phyloP scores from a whole-genome alignment of 371 early-diverging fungal genomes.

The Saksenaea vasiformis region DNA sequence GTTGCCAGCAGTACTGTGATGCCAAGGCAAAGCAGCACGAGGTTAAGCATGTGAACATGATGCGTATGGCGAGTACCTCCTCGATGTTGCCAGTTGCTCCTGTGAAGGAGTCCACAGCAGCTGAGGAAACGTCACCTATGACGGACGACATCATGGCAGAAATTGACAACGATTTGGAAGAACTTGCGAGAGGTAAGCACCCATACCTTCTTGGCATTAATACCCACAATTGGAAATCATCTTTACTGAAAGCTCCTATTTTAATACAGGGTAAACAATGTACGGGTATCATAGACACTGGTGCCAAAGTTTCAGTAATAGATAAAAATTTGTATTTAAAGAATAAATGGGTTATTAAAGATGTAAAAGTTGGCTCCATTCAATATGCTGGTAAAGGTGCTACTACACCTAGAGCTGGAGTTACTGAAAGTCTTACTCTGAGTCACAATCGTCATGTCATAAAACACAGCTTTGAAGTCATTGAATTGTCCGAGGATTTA shows the following conservation, averaged over 20 bases:
- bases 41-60: too few species aligned
- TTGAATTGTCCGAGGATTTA: background rate
- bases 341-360: background rate
- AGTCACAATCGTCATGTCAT: background rate
- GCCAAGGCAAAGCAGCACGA: background rate
- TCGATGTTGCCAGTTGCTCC: too few species aligned
- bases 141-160: background rate
- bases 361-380: background rate
- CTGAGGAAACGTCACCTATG: background rate
- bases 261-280: background rate
- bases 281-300: background rate
- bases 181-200: background rate
- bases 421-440: background rate
- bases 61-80: too few species aligned
- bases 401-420: background rate
- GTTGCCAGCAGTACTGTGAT: background rate
- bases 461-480: conserved; percentile 6
- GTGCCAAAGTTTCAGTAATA: background rate
- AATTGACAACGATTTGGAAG: background rate
- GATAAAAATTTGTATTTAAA: background rate
- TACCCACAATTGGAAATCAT: background rate
- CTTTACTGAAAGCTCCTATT: background rate
- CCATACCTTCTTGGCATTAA: background rate
- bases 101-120: too few species aligned
- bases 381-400: background rate